Evolutionary conservation across 305 asterid species (phyloP).

Genomic region (Fraxinus velutina): DNA sequence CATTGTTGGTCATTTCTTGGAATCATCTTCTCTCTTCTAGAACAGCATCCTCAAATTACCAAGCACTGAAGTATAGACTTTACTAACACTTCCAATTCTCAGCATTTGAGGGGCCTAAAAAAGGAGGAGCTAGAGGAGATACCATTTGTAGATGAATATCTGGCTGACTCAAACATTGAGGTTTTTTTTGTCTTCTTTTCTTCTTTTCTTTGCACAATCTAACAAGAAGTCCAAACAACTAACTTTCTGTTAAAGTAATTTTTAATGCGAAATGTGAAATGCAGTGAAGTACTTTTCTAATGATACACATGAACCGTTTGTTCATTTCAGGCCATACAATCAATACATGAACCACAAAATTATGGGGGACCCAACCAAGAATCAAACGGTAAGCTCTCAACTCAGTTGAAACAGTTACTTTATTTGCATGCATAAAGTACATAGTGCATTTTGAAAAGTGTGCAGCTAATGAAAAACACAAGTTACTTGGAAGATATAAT

Average conservation of each 20-base stretch:
- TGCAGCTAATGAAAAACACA: slow-evolving; percentile 5
- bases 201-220: not conserved
- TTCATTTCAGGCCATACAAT: slow-evolving; percentile 35
- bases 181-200: slow-evolving; percentile 28
- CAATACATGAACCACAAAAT: slow-evolving; percentile 40
- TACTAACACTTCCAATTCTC: slow-evolving; percentile 32
- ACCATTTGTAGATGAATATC: slow-evolving; percentile 53
- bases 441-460: not conserved
- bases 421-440: slow-evolving; percentile 3
- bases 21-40: not conserved
- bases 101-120: slow-evolving; percentile 61
- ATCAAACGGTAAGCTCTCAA: slow-evolving; percentile 40
- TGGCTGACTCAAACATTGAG: slow-evolving; percentile 62
- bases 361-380: slow-evolving; percentile 35
- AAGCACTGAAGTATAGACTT: slow-evolving; percentile 7
- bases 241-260: not conserved
- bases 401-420: slow-evolving; percentile 14
- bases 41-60: slow-evolving; percentile 14
- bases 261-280: not conserved
- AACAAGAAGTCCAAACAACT: slow-evolving; percentile 18
- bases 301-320: not conserved
- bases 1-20: not conserved
- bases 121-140: slow-evolving; percentile 75
- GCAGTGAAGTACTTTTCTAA: not conserved
- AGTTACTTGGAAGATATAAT: slow-evolving; percentile 9